Base-by-base conservation (phyloP, 805 yeast species). In the Scheffersomyces spartinae region DNA sequence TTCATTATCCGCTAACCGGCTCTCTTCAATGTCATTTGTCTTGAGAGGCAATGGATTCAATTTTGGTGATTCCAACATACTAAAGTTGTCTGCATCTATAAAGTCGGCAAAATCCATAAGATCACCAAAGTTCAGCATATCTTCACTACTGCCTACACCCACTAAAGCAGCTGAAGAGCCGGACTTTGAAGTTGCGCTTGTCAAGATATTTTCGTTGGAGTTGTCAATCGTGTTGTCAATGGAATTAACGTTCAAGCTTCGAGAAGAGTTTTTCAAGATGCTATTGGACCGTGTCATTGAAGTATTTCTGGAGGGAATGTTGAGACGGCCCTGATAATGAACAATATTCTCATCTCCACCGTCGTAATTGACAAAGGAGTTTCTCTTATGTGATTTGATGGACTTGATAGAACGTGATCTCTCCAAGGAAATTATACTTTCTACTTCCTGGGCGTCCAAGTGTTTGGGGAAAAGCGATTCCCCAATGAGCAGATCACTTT, bases 401-500 rank as follows among this genome's bases (percentile, higher is more conserved):
- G 84, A 74, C 41, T 68, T 64, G 55, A 68, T 56, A 4, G 74
- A 67, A 25, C 72, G 43, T 6, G 79, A 68, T 32, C 86, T 61
- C 45, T 81, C 93, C 22, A 81, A 43, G 6, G 78, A 66, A 3
- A 77, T 76, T 30, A 81, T 81, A 23, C 81, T 74, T 35, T 76
- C 81, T 7, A 81, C 80, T 41, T 81, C 93, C 26, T 66, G 70
- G 0, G 68, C 59, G 30, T 65, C 75, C 17, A 81, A 53, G 3
- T 72, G 67, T 42, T 74, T 79, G 1, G 93, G 93, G 45, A 81
- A 81, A 14, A 80, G 47, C 0, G 74, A 70, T 29, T 78, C 66
- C 3, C 67, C 66, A 6, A 53, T 36, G 7, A 57, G 34, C 21
- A 43, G 52, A 17, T 43, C 49, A 13, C 34, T 40, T n/a, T n/a